Conservation (phyloP, 2,329 filamentous ascomycete genomes). For the Cryoendolithus antarcticus region DNA sequence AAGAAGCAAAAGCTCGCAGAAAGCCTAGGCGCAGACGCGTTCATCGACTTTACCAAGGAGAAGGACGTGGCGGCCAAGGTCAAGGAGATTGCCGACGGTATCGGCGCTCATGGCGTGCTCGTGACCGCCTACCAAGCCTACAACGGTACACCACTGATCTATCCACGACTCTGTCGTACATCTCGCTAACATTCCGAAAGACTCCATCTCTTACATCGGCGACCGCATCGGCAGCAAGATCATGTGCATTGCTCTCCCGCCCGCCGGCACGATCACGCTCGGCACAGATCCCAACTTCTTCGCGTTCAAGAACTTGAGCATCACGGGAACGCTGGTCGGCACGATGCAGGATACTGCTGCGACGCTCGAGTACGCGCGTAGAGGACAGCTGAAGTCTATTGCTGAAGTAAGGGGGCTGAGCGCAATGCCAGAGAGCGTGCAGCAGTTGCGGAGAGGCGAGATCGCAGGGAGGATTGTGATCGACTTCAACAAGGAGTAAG, state of each 20-base stretch:
- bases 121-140: constrained; percentile 27
- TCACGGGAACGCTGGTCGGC: constrained; percentile 32
- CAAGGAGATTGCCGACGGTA: constrained; percentile 33
- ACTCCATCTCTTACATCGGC: constrained; percentile 33
- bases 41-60: constrained; percentile 42
- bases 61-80: constrained; percentile 30
- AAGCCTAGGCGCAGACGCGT: constrained; percentile 42
- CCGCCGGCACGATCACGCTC: constrained; percentile 23
- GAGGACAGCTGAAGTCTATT: constrained; percentile 39
- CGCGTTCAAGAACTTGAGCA: constrained; percentile 22
- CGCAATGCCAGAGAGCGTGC: constrained; percentile 40
- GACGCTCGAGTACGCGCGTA: constrained; percentile 35
- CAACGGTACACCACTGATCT: constrained; percentile 26
- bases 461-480: constrained; percentile 42
- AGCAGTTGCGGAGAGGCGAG: constrained; percentile 37
- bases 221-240: constrained; percentile 37
- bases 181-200: constrained; percentile 13
- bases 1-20: constrained; percentile 35
- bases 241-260: constrained; percentile 35
- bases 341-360: constrained; percentile 37
- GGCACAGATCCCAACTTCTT: constrained; percentile 24
- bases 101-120: constrained; percentile 34
- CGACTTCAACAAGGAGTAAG: constrained; percentile 35
- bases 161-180: constrained; percentile 12
- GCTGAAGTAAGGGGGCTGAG: constrained; percentile 37